phyloP scores from a whole-genome alignment of 2,329 filamentous ascomycete species.

The Xylaria sp. region DNA sequence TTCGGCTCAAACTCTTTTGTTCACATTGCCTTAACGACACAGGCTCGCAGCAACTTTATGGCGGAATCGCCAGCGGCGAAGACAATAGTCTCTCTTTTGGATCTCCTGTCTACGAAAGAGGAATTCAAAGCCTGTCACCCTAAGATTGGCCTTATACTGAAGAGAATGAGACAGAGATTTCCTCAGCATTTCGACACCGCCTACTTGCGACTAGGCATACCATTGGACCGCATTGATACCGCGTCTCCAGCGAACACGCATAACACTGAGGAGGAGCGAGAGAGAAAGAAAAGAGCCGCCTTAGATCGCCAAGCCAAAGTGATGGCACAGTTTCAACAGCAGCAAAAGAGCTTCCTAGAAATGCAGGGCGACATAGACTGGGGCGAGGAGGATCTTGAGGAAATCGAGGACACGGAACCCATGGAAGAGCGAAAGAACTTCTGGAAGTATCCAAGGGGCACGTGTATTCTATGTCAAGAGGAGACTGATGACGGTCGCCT shows the following conservation, averaged over 20 bases:
- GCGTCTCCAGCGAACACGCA: constrained; percentile 79
- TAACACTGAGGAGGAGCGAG: constrained; percentile 75
- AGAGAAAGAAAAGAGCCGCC: constrained; percentile 90
- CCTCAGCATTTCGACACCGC: constrained; percentile 77
- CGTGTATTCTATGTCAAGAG: constrained; percentile 96
- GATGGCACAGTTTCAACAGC: constrained; percentile 98
- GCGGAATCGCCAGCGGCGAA: constrained; percentile 65
- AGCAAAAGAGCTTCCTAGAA: constrained; percentile 94
- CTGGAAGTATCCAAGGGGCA: constrained; percentile 92
- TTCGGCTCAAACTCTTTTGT: constrained; percentile 74
- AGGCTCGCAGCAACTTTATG: constrained; percentile 71
- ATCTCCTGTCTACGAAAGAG: constrained; percentile 72
- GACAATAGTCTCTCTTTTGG: constrained; percentile 73
- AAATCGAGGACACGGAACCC: constrained; percentile 68
- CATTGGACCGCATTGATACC: constrained; percentile 82
- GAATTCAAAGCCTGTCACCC: constrained; percentile 85
- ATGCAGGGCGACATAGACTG: constrained; percentile 89
- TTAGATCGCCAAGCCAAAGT: constrained; percentile 89
- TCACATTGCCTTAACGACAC: constrained; percentile 72
- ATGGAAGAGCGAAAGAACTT: constrained; percentile 76
- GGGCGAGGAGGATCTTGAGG: constrained; percentile 84
- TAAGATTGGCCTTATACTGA: constrained; percentile 85
- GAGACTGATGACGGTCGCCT: constrained; percentile 89
- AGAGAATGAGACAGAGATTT: constrained; percentile 84
- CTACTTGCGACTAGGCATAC: constrained; percentile 71